These are phyloP conservation scores for Tylopilus sp. DNA, from an alignment of 1,284 basidiomycete genomes.

Conservation along the genomic window DNA sequence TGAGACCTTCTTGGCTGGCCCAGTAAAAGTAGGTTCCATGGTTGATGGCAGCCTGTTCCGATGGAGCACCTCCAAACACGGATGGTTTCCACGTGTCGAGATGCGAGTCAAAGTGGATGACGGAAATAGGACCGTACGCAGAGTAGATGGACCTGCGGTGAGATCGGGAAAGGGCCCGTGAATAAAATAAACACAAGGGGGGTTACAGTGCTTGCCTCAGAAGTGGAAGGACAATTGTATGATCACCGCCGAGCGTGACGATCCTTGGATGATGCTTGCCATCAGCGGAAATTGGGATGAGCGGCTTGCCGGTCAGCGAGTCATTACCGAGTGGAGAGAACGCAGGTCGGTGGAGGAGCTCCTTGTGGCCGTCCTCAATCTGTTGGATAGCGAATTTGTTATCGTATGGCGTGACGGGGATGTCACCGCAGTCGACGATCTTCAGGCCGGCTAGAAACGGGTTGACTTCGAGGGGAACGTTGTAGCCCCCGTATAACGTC, in stretches of 20 bases:
- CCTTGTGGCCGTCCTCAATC: slow-evolving; percentile 67
- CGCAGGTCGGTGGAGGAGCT: slow-evolving; percentile 57
- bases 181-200: slow-evolving; percentile 22
- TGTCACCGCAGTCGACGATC: slow-evolving; percentile 70
- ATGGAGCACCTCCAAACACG: slow-evolving; percentile 69
- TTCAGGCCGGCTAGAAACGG: slow-evolving; percentile 62
- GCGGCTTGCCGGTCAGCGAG: slow-evolving; percentile 51
- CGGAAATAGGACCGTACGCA: slow-evolving; percentile 69
- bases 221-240: slow-evolving; percentile 69
- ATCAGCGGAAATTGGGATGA: slow-evolving; percentile 56
- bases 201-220: slow-evolving; percentile 29
- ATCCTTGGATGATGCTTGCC: slow-evolving; percentile 67
- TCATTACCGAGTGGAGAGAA: slow-evolving; percentile 64
- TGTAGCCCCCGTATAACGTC: slow-evolving; percentile 73
- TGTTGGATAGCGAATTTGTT: slow-evolving; percentile 69
- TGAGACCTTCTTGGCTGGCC: slow-evolving; percentile 72
- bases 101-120: slow-evolving; percentile 81
- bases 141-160: slow-evolving; percentile 56
- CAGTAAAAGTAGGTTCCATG: slow-evolving; percentile 80
- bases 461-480: slow-evolving; percentile 68
- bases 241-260: slow-evolving; percentile 76
- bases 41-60: slow-evolving; percentile 65
- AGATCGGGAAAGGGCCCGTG: slow-evolving; percentile 33
- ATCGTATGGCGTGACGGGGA: slow-evolving; percentile 62
- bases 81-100: slow-evolving; percentile 73